Base-by-base conservation (phyloP, 352 stramenopile species). In the Phytophthora sp. region DNA sequence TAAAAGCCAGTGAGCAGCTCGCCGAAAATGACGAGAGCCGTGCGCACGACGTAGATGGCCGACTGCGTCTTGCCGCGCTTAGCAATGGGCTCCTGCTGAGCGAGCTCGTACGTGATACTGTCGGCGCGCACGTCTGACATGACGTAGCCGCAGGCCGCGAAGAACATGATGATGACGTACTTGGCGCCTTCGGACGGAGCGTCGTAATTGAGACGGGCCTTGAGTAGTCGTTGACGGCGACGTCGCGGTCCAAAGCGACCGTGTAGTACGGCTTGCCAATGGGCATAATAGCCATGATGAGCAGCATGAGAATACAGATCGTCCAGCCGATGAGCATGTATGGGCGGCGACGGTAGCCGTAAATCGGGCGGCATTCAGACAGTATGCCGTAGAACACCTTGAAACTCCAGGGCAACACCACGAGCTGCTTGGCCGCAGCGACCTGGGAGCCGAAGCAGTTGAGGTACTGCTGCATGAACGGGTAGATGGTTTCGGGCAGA, bases 241-340 rank as follows among this genome's bases (percentile, higher is more conserved):
- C 46, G 18, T 79, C 52, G 3, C 49, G 36, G 16, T 77, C 60
- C 3, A 45, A 30, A 0, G 63, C 12, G 7, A 73, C 24, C 0
- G 61, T 59, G 63, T 76, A 91, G 76, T 91, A 91, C 24, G 80
- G 78, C 18, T 71, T 57, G 18, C 77, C 73, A 15, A 82, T 62
- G 1, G 61, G 61, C 30, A 71, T 69, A 18, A 65, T 63, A 4
- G 65, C 66, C 71, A 89, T 84, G 46, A 86, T 26, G 16, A 86
- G 16, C 5, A 86, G 63, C 69, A 80, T 81, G 5, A 77, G 33
- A 45, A 81, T 59, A 50, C 68, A 86, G 15, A 84, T 61, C 12
- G 30, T 36, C 79, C 79, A 88, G 16, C 79, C 79, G 38, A 88
- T 62, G 12, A 88, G 57, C 73, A 88, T 86, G 53, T 77, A 88